Conservation (phyloP, 176 grass and related monocot species). For the Zoysia pacifica region DNA sequence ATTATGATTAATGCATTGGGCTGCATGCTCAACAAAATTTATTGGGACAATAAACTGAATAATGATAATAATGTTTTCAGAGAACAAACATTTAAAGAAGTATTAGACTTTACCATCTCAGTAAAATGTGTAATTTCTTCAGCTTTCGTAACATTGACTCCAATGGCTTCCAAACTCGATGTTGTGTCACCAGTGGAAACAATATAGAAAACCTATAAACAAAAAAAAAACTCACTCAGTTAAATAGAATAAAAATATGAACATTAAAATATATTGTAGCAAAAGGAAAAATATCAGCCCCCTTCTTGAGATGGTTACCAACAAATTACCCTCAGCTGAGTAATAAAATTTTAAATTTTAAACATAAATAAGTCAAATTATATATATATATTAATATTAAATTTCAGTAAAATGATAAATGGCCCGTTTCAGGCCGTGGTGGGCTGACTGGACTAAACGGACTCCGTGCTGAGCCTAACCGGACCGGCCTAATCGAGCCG, state of each 20-base stretch:
- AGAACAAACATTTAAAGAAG: conserved; percentile 2
- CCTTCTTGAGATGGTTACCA: too few relatives aligned
- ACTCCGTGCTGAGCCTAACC: too few relatives aligned
- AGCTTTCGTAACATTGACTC: conserved; percentile 83
- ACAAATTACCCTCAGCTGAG: too few relatives aligned
- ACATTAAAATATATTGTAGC: background rate
- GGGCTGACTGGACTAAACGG: too few relatives aligned
- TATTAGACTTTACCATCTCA: conserved; percentile 79
- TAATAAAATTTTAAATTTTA: too few relatives aligned
- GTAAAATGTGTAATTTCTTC: conserved; percentile 93
- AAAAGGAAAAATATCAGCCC: too few relatives aligned
- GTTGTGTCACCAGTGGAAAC: conserved; percentile 92
- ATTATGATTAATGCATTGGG: background rate
- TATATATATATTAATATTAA: too few relatives aligned
- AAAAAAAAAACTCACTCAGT: background rate
- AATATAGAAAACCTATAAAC: conserved; percentile 59
- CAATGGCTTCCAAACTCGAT: conserved; percentile 76
- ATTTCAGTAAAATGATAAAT: too few relatives aligned
- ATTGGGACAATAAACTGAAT: background rate
- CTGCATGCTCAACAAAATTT: background rate
- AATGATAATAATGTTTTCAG: background rate
- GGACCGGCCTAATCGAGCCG: too few relatives aligned
- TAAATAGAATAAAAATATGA: background rate
- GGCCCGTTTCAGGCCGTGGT: too few relatives aligned
- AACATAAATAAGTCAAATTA: too few relatives aligned